Evolutionary conservation across 345 rosid genomes (phyloP).

Genomic region (Populus alba): DNA sequence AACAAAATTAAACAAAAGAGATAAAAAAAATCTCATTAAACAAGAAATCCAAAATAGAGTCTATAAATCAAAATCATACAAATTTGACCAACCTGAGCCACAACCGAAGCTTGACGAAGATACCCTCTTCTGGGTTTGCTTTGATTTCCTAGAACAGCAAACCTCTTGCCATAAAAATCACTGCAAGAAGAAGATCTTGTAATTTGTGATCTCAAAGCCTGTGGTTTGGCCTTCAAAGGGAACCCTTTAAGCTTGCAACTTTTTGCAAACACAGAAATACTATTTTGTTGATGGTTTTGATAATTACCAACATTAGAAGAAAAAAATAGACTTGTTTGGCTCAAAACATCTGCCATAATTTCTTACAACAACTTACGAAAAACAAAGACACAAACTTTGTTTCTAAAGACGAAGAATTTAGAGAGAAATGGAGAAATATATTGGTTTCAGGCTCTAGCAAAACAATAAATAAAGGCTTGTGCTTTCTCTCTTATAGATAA

Average conservation of each 20-base stretch:
- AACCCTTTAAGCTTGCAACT: slow-evolving; percentile 34
- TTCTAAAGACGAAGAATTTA: not conserved
- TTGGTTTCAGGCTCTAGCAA: not conserved
- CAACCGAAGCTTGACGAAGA: slow-evolving; percentile 28
- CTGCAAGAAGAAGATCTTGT: slow-evolving; percentile 4
- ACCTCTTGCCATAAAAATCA: slow-evolving; percentile 48
- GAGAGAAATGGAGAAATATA: not conserved
- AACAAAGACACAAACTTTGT: not conserved
- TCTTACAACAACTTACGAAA: not conserved
- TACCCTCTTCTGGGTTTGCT: slow-evolving; percentile 22
- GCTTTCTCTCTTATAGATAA: not conserved
- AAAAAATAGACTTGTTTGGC: slow-evolving; percentile 40
- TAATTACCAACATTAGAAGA: not conserved
- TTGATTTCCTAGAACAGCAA: slow-evolving; percentile 30
- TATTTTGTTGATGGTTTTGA: slow-evolving; percentile 25
- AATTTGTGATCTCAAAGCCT: slow-evolving; percentile 27
- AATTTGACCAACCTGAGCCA: slow-evolving; percentile 53
- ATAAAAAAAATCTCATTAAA: not conserved
- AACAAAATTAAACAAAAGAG: not conserved
- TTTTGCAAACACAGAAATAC: slow-evolving; percentile 26
- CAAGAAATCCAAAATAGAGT: not conserved
- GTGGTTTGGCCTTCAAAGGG: slow-evolving; percentile 34
- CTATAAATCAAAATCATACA: not conserved
- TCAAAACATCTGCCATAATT: slow-evolving; percentile 51
- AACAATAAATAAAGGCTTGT: not conserved